Percentiles rank a stretch among this genome's conserved stretches.
Conservation (phyloP, 257 asterid species). For the Paulownia fortunei region DNA sequence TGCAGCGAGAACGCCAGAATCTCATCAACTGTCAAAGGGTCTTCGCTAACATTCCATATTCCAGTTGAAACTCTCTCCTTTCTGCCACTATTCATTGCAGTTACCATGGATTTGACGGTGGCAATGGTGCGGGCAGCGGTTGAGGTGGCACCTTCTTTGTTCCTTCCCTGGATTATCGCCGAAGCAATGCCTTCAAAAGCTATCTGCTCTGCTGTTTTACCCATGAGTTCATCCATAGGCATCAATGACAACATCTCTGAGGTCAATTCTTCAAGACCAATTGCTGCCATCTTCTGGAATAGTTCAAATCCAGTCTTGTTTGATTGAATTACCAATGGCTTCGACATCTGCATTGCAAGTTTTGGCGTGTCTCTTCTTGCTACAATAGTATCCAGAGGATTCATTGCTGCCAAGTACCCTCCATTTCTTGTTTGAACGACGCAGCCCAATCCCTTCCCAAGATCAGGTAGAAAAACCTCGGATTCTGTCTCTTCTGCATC, state of each 20-base stretch:
- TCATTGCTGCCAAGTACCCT: constrained; percentile 80
- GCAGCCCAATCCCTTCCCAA: constrained; percentile 87
- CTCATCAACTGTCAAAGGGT: constrained; percentile 59
- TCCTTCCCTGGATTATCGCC: constrained; percentile 79
- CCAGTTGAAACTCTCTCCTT: constrained; percentile 72
- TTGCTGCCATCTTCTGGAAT: constrained; percentile 72
- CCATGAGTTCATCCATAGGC: constrained; percentile 83
- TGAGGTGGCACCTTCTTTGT: constrained; percentile 82
- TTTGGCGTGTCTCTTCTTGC: constrained; percentile 66
- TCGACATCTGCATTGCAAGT: constrained; percentile 88
- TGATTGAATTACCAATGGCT: constrained; percentile 60
- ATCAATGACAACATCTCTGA: constrained; percentile 62
- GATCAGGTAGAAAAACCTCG: constrained; percentile 62
- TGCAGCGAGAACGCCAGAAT: constrained; percentile 72
- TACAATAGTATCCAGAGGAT: constrained; percentile 59
- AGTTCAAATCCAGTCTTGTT: constrained; percentile 63
- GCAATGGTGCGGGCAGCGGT: constrained; percentile 81
- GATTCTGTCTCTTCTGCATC: constrained; percentile 39
- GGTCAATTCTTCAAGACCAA: constrained; percentile 66
- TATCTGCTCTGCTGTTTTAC: constrained; percentile 90
- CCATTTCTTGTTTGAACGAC: constrained; percentile 88
- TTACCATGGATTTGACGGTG: constrained; percentile 71
- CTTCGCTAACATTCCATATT: constrained; percentile 78
- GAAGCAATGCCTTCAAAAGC: constrained; percentile 97
- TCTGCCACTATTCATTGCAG: constrained; percentile 64